A percentile compares a stretch with the other conserved stretches of the same genome.
Conservation (phyloP, 805 yeast genomes). For the Spathaspora girioi region DNA sequence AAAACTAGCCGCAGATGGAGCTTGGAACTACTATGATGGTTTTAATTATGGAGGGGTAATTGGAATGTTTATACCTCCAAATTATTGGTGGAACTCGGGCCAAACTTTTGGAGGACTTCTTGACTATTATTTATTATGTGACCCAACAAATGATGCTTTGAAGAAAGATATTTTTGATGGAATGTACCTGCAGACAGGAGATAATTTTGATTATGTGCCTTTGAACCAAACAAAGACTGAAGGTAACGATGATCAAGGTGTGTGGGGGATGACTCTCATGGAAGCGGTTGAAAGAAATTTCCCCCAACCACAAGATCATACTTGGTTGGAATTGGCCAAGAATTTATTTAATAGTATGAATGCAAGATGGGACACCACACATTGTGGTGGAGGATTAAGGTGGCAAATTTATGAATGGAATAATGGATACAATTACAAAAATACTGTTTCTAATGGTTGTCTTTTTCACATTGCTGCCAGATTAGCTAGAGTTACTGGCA, state of each 20-base stretch:
- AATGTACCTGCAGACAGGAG: slow-evolving; percentile 44
- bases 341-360: slow-evolving; percentile 92
- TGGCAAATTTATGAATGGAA: slow-evolving; percentile 98
- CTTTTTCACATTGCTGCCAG: slow-evolving; percentile 85
- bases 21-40: slow-evolving; percentile 45
- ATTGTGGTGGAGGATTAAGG: slow-evolving; percentile 86
- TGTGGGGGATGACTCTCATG: slow-evolving; percentile 46
- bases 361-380: slow-evolving; percentile 71
- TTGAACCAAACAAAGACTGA: slow-evolving; percentile 44
- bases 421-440: slow-evolving; percentile 89
- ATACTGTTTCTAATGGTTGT: slow-evolving; percentile 84
- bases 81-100: slow-evolving; percentile 55
- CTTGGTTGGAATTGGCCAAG: slow-evolving; percentile 82
- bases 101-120: slow-evolving; percentile 48
- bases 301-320: slow-evolving; percentile 56
- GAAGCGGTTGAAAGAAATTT: slow-evolving; percentile 45
- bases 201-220: slow-evolving; percentile 38
- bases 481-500: slow-evolving; percentile 76
- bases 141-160: slow-evolving; percentile 28
- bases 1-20: slow-evolving; percentile 29
- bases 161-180: slow-evolving; percentile 28
- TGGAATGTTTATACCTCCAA: slow-evolving; percentile 43
- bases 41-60: slow-evolving; percentile 39
- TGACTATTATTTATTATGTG: slow-evolving; percentile 38
- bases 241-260: slow-evolving; percentile 52